Percentiles rank a stretch among this genome's conserved stretches.
Conservation (phyloP, 805 yeast genomes). For the Danielia oregonensis region DNA sequence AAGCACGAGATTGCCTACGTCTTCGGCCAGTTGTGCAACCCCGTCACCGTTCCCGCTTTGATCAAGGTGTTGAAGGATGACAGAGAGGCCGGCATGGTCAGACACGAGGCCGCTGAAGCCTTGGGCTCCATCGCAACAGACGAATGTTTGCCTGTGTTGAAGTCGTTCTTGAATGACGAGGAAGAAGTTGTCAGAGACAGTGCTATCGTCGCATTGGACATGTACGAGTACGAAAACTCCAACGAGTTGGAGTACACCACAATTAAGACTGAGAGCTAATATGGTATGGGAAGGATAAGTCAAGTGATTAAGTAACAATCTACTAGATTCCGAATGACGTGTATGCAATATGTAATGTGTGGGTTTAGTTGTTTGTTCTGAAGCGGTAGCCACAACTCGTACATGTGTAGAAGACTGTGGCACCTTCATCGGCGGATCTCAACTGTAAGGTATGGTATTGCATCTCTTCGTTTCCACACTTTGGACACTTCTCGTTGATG, state of each 20-base stretch:
- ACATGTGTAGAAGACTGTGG: conserved; percentile 97
- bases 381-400: conserved; percentile 88
- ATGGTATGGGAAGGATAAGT: too few relatives aligned
- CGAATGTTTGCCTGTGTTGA: conserved; percentile 86
- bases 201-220: conserved; percentile 95
- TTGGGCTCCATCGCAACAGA: conserved; percentile 95
- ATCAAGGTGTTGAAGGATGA: conserved; percentile 74
- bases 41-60: conserved; percentile 85
- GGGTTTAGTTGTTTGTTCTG: conserved; percentile 88
- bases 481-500: conserved; percentile 96
- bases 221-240: conserved; percentile 94
- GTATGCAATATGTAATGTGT: too few relatives aligned
- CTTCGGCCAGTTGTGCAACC: conserved; percentile 94
- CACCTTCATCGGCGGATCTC: conserved; percentile 99
- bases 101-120: conserved; percentile 99
- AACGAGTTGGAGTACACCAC: conserved; percentile 73
- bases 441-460: conserved; percentile 93
- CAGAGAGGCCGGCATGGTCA: conserved; percentile 93
- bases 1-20: conserved; percentile 98
- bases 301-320: neutral
- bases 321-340: too few relatives aligned
- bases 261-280: conserved; percentile 19
- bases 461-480: conserved; percentile 98
- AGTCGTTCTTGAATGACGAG: conserved; percentile 71
- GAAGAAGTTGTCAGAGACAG: conserved; percentile 94